Evolutionary conservation across 2,329 filamentous ascomycete genomes (phyloP), one percentile per base, ranked within the genome.

Genomic region (Dactylellina parvicollis): DNA sequence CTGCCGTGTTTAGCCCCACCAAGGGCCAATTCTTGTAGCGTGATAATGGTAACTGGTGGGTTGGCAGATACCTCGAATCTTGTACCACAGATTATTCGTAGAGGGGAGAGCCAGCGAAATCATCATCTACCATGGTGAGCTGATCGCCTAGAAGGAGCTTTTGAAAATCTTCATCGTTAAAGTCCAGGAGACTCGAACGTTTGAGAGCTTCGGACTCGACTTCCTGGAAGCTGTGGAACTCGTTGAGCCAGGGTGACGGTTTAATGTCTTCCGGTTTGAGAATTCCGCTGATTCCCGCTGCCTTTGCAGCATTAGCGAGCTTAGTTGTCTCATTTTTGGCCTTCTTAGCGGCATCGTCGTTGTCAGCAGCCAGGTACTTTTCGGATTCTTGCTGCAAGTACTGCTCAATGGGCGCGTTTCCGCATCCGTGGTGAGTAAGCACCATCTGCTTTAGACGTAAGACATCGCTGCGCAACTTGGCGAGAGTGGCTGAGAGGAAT

Each of bases 381-480:
- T 75, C 69, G 9, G 77, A 77, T 61, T 78, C 77, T 24, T 77
- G 76, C 44, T 76, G 56, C 9, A 78, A 74, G 50, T 78, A 78
- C 40, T 76, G 76, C 28, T 75, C 67, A 30, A 78, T 77, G 16
- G 75, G 67, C 22, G 69, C 75, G 50, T 77, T 77, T 28, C 77
- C 76, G 70, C 79, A 80, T 12, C 75, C 69, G 24, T 78, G 75
- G 34, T 80, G 79, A 18, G 77, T 77, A 10, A 80, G 73, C 64
- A 80, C 76, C 69, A 79, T 77, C n/a, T 75, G 75, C 61, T 79
- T 80, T 50, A 80, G 75, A 4, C 70, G 75, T 14, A 80, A 56
- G 16, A 80, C 72, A 36, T 80, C 78, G 28, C 78, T 75, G 26
- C 76, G 78, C 28, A 80, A 73, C 30, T 75, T 56, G 10, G 69